phyloP scores from a whole-genome alignment of 164 flowering plant species.

The Kalanchoe fedtschenkoi region DNA sequence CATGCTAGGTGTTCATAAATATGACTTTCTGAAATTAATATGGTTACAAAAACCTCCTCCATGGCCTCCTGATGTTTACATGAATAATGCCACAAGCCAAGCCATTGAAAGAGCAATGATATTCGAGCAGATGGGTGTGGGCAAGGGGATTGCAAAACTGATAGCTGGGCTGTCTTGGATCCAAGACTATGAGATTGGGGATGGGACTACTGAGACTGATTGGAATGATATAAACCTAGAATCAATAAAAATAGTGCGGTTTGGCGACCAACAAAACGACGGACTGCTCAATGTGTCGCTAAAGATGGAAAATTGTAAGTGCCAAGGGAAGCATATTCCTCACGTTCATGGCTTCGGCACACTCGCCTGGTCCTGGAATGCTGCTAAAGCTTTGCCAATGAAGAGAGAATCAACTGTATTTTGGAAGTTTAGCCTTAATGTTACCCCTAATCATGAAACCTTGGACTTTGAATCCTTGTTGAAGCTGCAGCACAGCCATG shows the following conservation, averaged over 20 bases:
- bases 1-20: too few relatives aligned
- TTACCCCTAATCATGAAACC: conserved; percentile 83
- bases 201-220: conserved; percentile 98
- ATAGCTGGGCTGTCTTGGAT: conserved; percentile 91
- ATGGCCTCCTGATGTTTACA: too few relatives aligned
- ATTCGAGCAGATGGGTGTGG: conserved; percentile 96
- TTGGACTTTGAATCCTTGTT: conserved; percentile 89
- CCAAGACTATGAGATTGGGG: conserved; percentile 97
- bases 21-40: too few relatives aligned
- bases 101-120: conserved; percentile 98
- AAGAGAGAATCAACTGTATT: conserved; percentile 77
- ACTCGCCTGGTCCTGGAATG: conserved; percentile 85
- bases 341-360: conserved; percentile 90
- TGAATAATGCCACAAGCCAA: too few relatives aligned
- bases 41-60: too few relatives aligned
- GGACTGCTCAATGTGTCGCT: conserved; percentile 84
- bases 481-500: conserved; percentile 57
- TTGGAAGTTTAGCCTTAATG: conserved; percentile 91
- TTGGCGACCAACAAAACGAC: conserved; percentile 37
- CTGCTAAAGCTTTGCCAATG: conserved; percentile 83
- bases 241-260: too few relatives aligned
- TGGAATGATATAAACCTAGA: too few relatives aligned
- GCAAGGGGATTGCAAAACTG: conserved; percentile 83
- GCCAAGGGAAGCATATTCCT: conserved; percentile 58
- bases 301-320: conserved; percentile 76